Conservation (phyloP, 768 basidiomycete genomes). For the Hygrocybe coccinea region DNA sequence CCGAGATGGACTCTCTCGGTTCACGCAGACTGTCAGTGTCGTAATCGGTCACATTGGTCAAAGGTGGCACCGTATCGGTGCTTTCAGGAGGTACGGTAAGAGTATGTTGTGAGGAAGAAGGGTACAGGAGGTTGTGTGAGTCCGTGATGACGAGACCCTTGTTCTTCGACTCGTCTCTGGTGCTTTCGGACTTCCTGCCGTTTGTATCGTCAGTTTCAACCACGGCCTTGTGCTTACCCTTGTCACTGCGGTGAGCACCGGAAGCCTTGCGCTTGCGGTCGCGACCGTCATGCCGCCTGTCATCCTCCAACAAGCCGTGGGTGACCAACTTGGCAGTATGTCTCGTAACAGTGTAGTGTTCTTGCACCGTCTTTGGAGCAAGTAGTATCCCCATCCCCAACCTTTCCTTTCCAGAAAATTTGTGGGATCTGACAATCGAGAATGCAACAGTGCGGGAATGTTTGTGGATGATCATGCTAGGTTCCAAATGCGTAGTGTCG, state of each 20-base stretch:
- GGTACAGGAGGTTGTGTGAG: slow-evolving; percentile 1
- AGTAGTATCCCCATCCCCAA: slow-evolving; percentile 45
- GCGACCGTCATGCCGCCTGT: not conserved
- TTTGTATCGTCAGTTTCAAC: slow-evolving; percentile 23
- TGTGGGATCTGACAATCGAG: slow-evolving; percentile 63
- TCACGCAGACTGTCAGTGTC: no score
- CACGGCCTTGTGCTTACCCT: slow-evolving; percentile 30
- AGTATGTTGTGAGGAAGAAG: not conserved
- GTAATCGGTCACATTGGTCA: no score
- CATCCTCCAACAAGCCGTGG: slow-evolving; percentile 59
- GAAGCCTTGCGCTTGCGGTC: slow-evolving; percentile 22
- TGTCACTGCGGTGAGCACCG: slow-evolving; percentile 4
- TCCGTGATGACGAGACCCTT: no score
- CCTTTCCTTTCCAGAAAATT: slow-evolving; percentile 20
- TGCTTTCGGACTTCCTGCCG: slow-evolving; percentile 22
- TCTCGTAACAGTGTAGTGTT: slow-evolving; percentile 72
- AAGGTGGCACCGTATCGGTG: not conserved
- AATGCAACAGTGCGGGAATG: slow-evolving; percentile 77
- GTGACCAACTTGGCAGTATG: slow-evolving; percentile 64
- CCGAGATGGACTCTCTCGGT: not conserved
- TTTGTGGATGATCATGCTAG: slow-evolving; percentile 68
- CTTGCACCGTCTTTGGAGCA: slow-evolving; percentile 70
- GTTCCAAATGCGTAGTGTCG: slow-evolving; percentile 44
- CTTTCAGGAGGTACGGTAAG: not conserved
- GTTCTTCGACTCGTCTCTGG: slow-evolving; percentile 21